Evolutionary conservation across 305 asterid genomes (phyloP).

Genomic region (Plantago coronopus): DNA sequence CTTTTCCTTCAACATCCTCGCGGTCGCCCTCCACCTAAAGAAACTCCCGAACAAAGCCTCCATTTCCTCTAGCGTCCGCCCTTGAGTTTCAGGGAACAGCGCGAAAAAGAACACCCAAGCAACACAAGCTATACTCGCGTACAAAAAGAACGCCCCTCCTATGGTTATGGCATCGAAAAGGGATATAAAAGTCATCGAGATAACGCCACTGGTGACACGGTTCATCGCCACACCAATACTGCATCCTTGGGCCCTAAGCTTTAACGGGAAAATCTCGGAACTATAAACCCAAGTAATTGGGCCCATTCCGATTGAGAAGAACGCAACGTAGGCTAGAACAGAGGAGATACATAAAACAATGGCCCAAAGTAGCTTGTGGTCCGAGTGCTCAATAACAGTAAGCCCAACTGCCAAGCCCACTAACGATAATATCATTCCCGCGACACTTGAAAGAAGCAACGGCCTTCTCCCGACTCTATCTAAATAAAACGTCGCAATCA

Average conservation of each 20-base stretch:
- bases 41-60: constrained; percentile 61
- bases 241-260: constrained; percentile 72
- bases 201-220: constrained; percentile 60
- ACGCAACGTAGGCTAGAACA: constrained; percentile 53
- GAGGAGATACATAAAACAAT: constrained; percentile 32
- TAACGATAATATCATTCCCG: constrained; percentile 48
- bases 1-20: constrained; percentile 33
- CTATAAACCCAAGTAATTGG: constrained; percentile 80
- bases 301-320: constrained; percentile 74
- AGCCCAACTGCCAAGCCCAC: constrained; percentile 44
- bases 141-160: constrained; percentile 72
- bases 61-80: constrained; percentile 76
- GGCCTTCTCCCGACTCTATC: constrained; percentile 74
- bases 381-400: constrained; percentile 33
- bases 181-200: constrained; percentile 74
- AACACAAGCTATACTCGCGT: constrained; percentile 37
- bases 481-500: constrained; percentile 56
- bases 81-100: constrained; percentile 68
- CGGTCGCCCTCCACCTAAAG: constrained; percentile 50
- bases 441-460: constrained; percentile 58
- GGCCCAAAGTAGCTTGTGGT: constrained; percentile 50
- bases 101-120: constrained; percentile 56
- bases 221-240: constrained; percentile 60
- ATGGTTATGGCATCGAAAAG: constrained; percentile 32
- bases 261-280: constrained; percentile 66